phyloP scores from a whole-genome alignment of 495 filamentous ascomycete genomes.

The Neurospora sp. region DNA sequence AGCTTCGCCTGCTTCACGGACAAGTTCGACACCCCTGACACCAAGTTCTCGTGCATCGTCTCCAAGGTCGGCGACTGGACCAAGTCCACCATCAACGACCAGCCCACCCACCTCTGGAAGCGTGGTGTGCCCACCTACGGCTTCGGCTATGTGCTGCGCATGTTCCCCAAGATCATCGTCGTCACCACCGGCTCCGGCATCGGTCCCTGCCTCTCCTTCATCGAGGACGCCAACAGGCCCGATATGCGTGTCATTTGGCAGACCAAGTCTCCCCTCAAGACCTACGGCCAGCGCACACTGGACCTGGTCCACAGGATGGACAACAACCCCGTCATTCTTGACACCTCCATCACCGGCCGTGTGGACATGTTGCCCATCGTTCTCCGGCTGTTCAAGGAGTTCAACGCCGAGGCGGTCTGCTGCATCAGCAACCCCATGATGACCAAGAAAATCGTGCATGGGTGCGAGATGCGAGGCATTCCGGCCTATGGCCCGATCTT shows the following conservation, averaged over 20 bases:
- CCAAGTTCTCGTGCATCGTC: conserved; percentile 48
- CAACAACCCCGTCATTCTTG: conserved; percentile 29
- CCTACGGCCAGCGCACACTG: conserved; percentile 34
- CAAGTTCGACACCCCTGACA: conserved; percentile 20
- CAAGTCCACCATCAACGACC: conserved; percentile 37
- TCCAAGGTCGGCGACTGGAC: conserved; percentile 69
- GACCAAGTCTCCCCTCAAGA: conserved; percentile 30
- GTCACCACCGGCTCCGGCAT: conserved; percentile 66
- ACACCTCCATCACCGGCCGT: conserved; percentile 29
- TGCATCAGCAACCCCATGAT: conserved; percentile 59
- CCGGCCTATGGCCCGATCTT: conserved; percentile 70
- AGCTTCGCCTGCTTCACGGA: conserved; percentile 67
- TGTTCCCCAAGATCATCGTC: conserved; percentile 52
- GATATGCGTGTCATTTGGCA: conserved; percentile 35
- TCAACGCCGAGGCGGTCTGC: conserved; percentile 58
- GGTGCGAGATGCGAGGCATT: conserved; percentile 53
- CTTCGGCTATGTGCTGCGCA: conserved; percentile 50
- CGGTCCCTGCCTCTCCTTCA: conserved; percentile 44
- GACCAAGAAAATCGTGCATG: conserved; percentile 48
- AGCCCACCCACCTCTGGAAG: conserved; percentile 44
- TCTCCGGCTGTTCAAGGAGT: conserved; percentile 44
- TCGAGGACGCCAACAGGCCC: conserved; percentile 20
- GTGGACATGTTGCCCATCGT: conserved; percentile 41
- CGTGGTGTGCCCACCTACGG: conserved; percentile 44
- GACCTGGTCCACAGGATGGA: conserved; percentile 29